Evolutionary conservation across 2,329 filamentous ascomycete genomes (phyloP).

Genomic region (Fusarium albidum): DNA sequence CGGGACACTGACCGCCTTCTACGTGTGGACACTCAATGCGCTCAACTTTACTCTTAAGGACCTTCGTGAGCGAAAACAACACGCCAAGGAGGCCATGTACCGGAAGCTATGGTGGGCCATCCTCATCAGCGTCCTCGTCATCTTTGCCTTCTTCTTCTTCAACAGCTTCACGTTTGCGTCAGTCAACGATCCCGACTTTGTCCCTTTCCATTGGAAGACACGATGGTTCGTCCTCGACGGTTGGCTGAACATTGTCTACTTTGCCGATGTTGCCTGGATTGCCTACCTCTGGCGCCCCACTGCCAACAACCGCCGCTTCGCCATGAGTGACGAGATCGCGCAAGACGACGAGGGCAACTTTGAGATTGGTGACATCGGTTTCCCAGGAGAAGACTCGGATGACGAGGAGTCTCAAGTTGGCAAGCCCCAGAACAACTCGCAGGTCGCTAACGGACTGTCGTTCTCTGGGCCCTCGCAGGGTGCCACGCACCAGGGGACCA

Average conservation of each 20-base stretch:
- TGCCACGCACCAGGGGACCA: slow-evolving; percentile 31
- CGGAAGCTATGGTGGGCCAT: slow-evolving; percentile 99
- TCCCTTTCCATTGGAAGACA: slow-evolving; percentile 96
- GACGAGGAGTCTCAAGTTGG: slow-evolving; percentile 63
- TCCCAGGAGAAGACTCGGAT: slow-evolving; percentile 68
- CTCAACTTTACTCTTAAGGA: slow-evolving; percentile 96
- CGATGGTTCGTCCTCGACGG: slow-evolving; percentile 97
- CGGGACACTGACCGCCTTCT: slow-evolving; percentile 92
- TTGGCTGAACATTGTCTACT: slow-evolving; percentile 96
- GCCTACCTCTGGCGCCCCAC: slow-evolving; percentile 97
- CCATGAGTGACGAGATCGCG: slow-evolving; percentile 98
- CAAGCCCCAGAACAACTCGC: slow-evolving; percentile 39
- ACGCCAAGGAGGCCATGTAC: slow-evolving; percentile 94
- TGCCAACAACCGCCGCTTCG: slow-evolving; percentile 94
- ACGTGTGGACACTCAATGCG: slow-evolving; percentile 98
- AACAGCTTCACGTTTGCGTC: slow-evolving; percentile 96
- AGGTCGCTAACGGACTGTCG: slow-evolving; percentile 39
- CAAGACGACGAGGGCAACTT: slow-evolving; percentile 97
- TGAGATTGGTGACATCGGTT: slow-evolving; percentile 91
- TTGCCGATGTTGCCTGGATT: slow-evolving; percentile 90
- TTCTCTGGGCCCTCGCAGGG: slow-evolving; percentile 35
- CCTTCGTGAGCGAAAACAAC: slow-evolving; percentile 91
- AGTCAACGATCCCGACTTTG: slow-evolving; percentile 83
- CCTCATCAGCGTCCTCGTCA: slow-evolving; percentile 87
- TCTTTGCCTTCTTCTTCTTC: slow-evolving; percentile 98